Evolutionary conservation across 768 basidiomycete genomes (phyloP), one percentile per base, ranked within the genome.

Genomic region (Boletus barrowsii): DNA sequence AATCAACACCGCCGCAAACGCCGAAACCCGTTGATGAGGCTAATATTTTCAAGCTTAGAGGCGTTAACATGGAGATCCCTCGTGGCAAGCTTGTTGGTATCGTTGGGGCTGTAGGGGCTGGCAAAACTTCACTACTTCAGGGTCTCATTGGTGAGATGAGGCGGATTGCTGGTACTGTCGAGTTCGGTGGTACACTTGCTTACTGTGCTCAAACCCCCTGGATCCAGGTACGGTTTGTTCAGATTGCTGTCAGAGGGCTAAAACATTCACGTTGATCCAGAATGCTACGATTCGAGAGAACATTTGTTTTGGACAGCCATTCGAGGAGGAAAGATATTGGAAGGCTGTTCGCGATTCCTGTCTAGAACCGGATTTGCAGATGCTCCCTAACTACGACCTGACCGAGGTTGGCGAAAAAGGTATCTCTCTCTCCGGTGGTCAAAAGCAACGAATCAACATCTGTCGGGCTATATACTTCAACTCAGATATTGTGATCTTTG

Each of bases 181-280:
- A 74, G 32, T 90, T 93, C 62, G 87, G 90, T 53, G 90, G 88
- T 0, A 80, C 81, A 10, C 80, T 93, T 10, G 85, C 84, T 1
- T 92, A 94, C 68, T 94, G 90, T 61, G 84, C 87, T 15, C 94
- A 98, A 66, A 85, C 78, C 42, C 87, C 93, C 11, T 97, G 93
- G 93, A 95, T 98, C 54, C 90, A 93, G 70, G 84, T 81, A 54
- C 3, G 57, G 55, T 54, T 29, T 15, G 3, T 18, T 54, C 47
- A 22, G 49, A 29, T 22, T 20, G 11, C 44, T 22, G 10, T 29
- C 11, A 20, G 50, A 53, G 22, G 45, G 17, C 24, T 62, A 22
- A 35, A 47, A 8, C 0, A 2, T 26, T 58, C 14, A 35, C 6
- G 9, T 29, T 29, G 8, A 41, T 44, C 32, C 20, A 87, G 83